These are phyloP conservation scores for Solanum tarapatanum DNA, from an alignment of 257 asterid genomes.

Conservation along the genomic window DNA sequence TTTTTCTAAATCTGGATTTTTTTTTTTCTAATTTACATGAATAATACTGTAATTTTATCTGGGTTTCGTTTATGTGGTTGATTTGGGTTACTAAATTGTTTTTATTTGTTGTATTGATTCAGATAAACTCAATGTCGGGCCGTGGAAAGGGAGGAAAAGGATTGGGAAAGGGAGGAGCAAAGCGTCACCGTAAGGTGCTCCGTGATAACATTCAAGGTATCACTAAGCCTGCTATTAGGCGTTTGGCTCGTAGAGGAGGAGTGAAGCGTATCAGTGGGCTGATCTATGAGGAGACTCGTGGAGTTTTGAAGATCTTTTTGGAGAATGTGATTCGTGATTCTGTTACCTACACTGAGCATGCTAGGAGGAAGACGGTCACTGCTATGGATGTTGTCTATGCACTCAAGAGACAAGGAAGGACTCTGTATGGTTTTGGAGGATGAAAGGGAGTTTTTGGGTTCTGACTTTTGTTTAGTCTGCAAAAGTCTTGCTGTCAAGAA, in stretches of 20 bases:
- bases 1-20: too few relatives aligned
- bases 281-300: background rate
- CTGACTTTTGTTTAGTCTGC: background rate
- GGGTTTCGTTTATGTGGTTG: background rate
- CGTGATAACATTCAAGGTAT: conserved; percentile 3
- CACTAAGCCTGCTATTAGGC: background rate
- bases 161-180: conserved; percentile 1
- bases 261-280: background rate
- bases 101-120: background rate
- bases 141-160: conserved; percentile 6
- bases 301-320: background rate
- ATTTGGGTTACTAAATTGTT: background rate
- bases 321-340: background rate
- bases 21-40: background rate
- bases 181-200: conserved; percentile 1
- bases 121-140: background rate
- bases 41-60: background rate
- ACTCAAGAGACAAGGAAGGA: background rate
- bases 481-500: conserved; percentile 29
- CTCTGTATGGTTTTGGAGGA: background rate
- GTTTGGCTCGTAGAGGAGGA: background rate
- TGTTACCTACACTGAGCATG: background rate
- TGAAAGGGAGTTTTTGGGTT: background rate
- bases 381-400: conserved; percentile 3
- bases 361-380: background rate